phyloP scores from a whole-genome alignment of 805 yeast species.

The Wickerhamiella azymoides region DNA sequence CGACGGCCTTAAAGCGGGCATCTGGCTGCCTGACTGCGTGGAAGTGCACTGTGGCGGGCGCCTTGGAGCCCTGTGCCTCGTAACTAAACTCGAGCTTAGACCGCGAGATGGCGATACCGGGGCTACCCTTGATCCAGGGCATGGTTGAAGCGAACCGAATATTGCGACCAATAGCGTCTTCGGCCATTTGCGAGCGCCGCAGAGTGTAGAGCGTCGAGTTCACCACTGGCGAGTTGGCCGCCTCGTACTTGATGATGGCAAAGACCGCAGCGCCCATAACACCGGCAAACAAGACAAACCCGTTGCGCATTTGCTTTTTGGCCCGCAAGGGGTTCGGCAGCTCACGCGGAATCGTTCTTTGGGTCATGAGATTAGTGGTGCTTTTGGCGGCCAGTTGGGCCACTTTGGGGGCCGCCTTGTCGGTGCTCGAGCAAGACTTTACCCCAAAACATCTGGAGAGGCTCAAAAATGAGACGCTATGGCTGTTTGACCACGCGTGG shows the following conservation, averaged over 20 bases:
- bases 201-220: constrained; percentile 74
- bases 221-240: constrained; percentile 77
- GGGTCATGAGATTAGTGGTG: background rate
- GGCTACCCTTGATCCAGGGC: constrained; percentile 83
- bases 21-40: constrained; percentile 54
- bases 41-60: constrained; percentile 40
- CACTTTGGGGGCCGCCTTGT: background rate
- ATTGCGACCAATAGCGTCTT: constrained; percentile 54
- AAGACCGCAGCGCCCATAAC: constrained; percentile 42
- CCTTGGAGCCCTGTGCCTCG: constrained; percentile 52
- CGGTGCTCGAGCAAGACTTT: constrained; percentile 3
- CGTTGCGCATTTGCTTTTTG: constrained; percentile 35
- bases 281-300: constrained; percentile 41
- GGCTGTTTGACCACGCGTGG: constrained; percentile 65
- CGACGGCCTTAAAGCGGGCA: constrained; percentile 43
- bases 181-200: constrained; percentile 57
- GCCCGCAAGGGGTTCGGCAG: constrained; percentile 46
- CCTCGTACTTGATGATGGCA: constrained; percentile 83
- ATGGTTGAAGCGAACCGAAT: constrained; percentile 57
- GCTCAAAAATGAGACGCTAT: constrained; percentile 32
- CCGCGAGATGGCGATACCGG: constrained; percentile 52
- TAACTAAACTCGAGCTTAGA: constrained; percentile 69
- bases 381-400: background rate
- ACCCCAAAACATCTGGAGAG: background rate
- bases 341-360: constrained; percentile 31